Base-by-base conservation (phyloP, 345 rosid species). In the Citrus inodora region DNA sequence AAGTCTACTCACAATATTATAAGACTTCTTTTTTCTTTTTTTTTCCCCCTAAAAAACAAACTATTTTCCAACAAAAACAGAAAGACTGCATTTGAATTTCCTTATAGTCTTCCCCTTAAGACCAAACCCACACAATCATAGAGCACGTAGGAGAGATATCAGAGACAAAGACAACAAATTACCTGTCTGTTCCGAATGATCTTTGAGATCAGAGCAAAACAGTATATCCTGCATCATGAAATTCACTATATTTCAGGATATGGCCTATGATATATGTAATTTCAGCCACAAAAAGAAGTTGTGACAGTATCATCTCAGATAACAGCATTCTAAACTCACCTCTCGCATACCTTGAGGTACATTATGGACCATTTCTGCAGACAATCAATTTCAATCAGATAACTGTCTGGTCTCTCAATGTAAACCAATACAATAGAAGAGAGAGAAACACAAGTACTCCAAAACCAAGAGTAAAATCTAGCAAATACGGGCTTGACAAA, bases 131-230 rank as follows among this genome's bases (percentile, higher is more conserved):
- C 0, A 0, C 22, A 53, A 17, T 17, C 22, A 53, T 17, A 53
- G 7, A 5, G 19, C 58, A 17, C 0, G 5, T 17, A 17, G 55
- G 33, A 19, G 70, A 42, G 67, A 59, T 22, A 42, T 59, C 63
- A 55, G 67, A 17, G 37, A 53, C 9, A 30, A 65, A 69, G 7
- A 27, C n/a, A 58, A 73, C 66, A 19, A 30, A 46, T 65, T 79
- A 92, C 98, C 98, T 88, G 98, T 90, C 77, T 85, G 91, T 71
- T 91, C 94, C 25, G 82, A 85, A 28, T 84, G 87, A 67, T 87
- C 87, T 33, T 84, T 83, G 71, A 85, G 87, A 80, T 88, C 85
- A 9, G 98, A 86, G 86, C 91, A 89, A 80, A 93, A 90, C 80
- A 92, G 82, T 76, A 89, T 73, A 79, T 90, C 89, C 98, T 93